Conservation (phyloP, 495 filamentous ascomycete species). For the Aspergillus asperescens region DNA sequence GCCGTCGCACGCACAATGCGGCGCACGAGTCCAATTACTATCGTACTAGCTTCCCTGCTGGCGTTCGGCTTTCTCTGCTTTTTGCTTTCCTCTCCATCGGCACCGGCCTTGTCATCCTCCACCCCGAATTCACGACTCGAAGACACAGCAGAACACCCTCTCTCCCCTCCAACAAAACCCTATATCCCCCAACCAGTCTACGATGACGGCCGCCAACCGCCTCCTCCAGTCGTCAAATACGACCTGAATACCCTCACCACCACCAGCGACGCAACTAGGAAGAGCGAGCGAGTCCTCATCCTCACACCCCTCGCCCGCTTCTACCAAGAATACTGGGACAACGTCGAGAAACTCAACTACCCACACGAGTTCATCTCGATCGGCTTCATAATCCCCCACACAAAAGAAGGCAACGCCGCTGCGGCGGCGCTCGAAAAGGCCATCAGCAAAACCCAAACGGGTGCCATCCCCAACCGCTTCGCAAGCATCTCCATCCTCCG, state of each 20-base stretch:
- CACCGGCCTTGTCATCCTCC: slow-evolving; percentile 31
- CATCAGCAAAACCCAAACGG: slow-evolving; percentile 75
- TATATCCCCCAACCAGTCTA: slow-evolving; percentile 55
- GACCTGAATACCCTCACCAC: slow-evolving; percentile 89
- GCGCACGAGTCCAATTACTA: slow-evolving; percentile 61
- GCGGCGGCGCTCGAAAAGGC: slow-evolving; percentile 75
- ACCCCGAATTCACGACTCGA: slow-evolving; percentile 35
- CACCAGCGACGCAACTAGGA: slow-evolving; percentile 62
- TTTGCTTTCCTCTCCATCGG: slow-evolving; percentile 48
- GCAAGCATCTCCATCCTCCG: slow-evolving; percentile 87
- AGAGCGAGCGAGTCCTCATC: slow-evolving; percentile 82
- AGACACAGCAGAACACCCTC: slow-evolving; percentile 61
- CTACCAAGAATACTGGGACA: slow-evolving; percentile 93
- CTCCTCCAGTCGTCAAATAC: slow-evolving; percentile 91
- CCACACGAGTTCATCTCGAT: slow-evolving; percentile 91
- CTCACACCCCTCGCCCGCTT: slow-evolving; percentile 90
- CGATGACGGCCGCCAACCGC: slow-evolving; percentile 50
- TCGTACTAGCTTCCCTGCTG: slow-evolving; percentile 56
- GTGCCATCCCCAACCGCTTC: slow-evolving; percentile 75
- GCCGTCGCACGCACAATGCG: slow-evolving; percentile 56
- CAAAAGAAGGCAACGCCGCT: slow-evolving; percentile 77
- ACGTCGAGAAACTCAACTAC: slow-evolving; percentile 76
- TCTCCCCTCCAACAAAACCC: slow-evolving; percentile 80
- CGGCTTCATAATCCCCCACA: slow-evolving; percentile 95
- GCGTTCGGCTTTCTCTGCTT: slow-evolving; percentile 62